phyloP scores from a whole-genome alignment of 148 eudicot genomes.

The Beta vulgaris region DNA sequence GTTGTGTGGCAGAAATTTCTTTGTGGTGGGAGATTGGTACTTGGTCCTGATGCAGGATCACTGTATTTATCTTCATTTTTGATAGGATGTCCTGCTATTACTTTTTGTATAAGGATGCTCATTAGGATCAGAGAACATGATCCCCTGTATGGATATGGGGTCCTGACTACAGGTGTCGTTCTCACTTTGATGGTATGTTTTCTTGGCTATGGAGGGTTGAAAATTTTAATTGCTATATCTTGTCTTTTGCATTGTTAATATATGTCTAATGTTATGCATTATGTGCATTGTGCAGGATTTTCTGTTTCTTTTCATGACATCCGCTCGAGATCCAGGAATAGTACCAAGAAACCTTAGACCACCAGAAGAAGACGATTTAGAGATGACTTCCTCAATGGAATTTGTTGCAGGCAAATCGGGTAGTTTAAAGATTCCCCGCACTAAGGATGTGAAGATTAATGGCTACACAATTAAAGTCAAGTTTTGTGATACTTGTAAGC shows the following conservation, averaged over 20 bases:
- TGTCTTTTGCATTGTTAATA: neutral
- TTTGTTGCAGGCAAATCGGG: conserved; percentile 40
- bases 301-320: conserved; percentile 62
- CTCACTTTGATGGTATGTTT: conserved; percentile 60
- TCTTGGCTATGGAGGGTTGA: conserved; percentile 1
- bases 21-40: conserved; percentile 86
- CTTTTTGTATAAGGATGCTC: conserved; percentile 65
- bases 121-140: conserved; percentile 42
- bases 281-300: conserved; percentile 50
- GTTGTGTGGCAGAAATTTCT: conserved; percentile 59
- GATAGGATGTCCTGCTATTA: conserved; percentile 63
- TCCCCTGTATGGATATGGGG: conserved; percentile 45
- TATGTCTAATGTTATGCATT: conserved; percentile 4
- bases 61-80: conserved; percentile 53
- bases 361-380: conserved; percentile 42
- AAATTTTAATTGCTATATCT: neutral
- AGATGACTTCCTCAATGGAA: conserved; percentile 43
- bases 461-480: conserved; percentile 69
- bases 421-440: conserved; percentile 54
- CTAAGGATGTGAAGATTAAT: conserved; percentile 64
- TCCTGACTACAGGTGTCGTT: conserved; percentile 48
- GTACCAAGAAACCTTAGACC: conserved; percentile 55
- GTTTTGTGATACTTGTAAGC: conserved; percentile 79
- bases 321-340: conserved; percentile 83
- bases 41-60: conserved; percentile 85